Percentiles rank a stretch among this genome's conserved stretches.
These are phyloP conservation scores for Rhododendron mucronatum DNA, from an alignment of 148 eudicot species.

Conservation along the genomic window DNA sequence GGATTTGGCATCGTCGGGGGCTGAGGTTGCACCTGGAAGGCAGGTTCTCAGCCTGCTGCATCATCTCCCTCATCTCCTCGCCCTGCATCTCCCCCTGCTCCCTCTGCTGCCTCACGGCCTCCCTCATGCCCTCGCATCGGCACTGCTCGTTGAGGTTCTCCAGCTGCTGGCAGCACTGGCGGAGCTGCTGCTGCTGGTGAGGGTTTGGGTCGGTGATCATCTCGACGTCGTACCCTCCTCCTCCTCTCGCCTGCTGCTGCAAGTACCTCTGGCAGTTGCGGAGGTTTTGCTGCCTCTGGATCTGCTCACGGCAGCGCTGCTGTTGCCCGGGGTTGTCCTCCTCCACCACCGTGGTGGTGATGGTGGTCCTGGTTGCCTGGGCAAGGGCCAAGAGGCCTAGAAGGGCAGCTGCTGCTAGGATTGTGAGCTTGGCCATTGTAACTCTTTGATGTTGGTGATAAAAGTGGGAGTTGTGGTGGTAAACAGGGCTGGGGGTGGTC, in stretches of 20 bases:
- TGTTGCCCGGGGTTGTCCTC: not conserved
- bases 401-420: not conserved
- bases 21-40: slow-evolving; percentile 21
- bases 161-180: slow-evolving; percentile 30
- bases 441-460: not conserved
- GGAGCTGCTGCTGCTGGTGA: slow-evolving; percentile 17
- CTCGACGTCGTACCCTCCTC: not conserved
- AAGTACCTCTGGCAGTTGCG: slow-evolving; percentile 28
- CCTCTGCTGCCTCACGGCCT: slow-evolving; percentile 16
- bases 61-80: slow-evolving; percentile 18
- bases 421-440: slow-evolving; percentile 10
- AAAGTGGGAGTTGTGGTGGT: not conserved
- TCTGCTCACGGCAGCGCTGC: slow-evolving; percentile 24
- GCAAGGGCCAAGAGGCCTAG: slow-evolving; percentile 12
- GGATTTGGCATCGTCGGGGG: slow-evolving; percentile 7
- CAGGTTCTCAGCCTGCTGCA: slow-evolving; percentile 20
- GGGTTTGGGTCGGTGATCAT: not conserved
- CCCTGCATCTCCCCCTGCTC: slow-evolving; percentile 15
- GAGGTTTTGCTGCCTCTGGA: slow-evolving; percentile 21
- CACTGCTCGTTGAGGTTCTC: slow-evolving; percentile 25
- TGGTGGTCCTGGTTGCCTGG: slow-evolving; percentile 14
- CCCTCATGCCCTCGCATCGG: slow-evolving; percentile 24
- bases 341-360: slow-evolving; percentile 11
- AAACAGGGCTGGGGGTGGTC: slow-evolving; percentile 2
- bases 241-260: not conserved